These are phyloP conservation scores for Pseudogymnoascus sp. DNA, from an alignment of 2,329 filamentous ascomycete species.

Conservation along the genomic window DNA sequence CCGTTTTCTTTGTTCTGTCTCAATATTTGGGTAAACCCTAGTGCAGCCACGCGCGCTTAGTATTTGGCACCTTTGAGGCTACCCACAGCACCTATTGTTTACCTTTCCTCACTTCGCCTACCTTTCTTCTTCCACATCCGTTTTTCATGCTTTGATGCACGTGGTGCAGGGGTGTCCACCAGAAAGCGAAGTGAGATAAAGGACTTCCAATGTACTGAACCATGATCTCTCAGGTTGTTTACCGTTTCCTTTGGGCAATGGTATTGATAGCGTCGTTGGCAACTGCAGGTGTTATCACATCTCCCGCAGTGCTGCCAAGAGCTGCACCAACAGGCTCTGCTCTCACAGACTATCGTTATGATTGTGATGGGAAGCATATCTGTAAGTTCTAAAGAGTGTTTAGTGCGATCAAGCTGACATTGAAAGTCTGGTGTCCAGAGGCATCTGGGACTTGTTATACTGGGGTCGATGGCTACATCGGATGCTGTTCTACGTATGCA, in stretches of 20 bases:
- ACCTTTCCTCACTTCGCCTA: not conserved
- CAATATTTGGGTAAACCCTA: not conserved
- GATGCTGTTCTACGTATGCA: not conserved
- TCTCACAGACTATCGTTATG: not conserved
- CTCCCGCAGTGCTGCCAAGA: not conserved
- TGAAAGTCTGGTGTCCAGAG: not conserved
- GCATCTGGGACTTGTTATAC: constrained; percentile 9
- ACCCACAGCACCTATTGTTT: not conserved
- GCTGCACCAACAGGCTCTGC: not conserved
- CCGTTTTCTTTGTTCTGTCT: not conserved
- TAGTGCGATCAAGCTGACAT: not conserved
- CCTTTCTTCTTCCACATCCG: not conserved
- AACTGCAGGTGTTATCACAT: not conserved
- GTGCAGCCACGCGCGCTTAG: not conserved
- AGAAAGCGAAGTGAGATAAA: not conserved
- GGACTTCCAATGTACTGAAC: not conserved
- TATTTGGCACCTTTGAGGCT: not conserved
- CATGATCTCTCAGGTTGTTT: not conserved
- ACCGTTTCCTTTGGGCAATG: not conserved
- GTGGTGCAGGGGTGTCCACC: not conserved
- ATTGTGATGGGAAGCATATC: not conserved
- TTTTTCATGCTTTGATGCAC: not conserved
- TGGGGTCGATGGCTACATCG: not conserved
- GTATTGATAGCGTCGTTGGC: not conserved
- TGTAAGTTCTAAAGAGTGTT: not conserved